Percentiles rank a stretch among this genome's conserved stretches.
Conservation (phyloP, 129 eudicot genomes). For the Deinandra increscens region DNA sequence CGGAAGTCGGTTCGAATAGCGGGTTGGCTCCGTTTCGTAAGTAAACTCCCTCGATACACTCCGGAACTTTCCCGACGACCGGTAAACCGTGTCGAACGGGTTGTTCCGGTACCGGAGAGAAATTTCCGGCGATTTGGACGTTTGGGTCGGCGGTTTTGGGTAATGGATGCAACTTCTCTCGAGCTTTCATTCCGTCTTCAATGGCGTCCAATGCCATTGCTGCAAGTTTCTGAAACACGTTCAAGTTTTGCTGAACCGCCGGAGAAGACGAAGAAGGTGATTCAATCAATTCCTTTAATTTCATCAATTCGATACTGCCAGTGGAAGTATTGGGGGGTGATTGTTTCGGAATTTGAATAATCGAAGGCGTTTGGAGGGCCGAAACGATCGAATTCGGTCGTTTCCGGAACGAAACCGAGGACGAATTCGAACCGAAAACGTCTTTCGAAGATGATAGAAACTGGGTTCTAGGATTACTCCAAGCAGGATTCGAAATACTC, state of each 20-base stretch:
- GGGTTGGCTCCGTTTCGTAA: slow-evolving; percentile 59
- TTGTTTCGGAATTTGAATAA: slow-evolving; percentile 45
- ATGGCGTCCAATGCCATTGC: slow-evolving; percentile 66
- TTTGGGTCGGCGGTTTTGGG: slow-evolving; percentile 58
- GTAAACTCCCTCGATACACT: slow-evolving; percentile 43
- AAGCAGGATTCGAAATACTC: slow-evolving; percentile 18
- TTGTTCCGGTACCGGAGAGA: slow-evolving; percentile 57
- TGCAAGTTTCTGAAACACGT: slow-evolving; percentile 53
- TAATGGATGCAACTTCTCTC: slow-evolving; percentile 44
- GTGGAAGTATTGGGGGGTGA: neutral
- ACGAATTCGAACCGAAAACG: slow-evolving; percentile 8
- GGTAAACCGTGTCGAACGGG: slow-evolving; percentile 38
- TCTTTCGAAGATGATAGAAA: slow-evolving; percentile 21
- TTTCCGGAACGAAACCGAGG: slow-evolving; percentile 28
- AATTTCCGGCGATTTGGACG: slow-evolving; percentile 53
- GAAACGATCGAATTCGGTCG: slow-evolving; percentile 19
- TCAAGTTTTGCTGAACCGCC: slow-evolving; percentile 43
- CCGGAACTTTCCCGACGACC: slow-evolving; percentile 45
- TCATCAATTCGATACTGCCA: no score
- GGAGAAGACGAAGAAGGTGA: slow-evolving; percentile 5
- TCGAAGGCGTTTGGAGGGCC: slow-evolving; percentile 45
- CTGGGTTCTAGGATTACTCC: slow-evolving; percentile 18
- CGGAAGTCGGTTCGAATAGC: slow-evolving; percentile 44
- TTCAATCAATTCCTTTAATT: no score
- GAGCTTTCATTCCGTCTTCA: slow-evolving; percentile 39